Evolutionary conservation across 352 stramenopile genomes (phyloP).

Genomic region (Globisporangium middletonii): DNA sequence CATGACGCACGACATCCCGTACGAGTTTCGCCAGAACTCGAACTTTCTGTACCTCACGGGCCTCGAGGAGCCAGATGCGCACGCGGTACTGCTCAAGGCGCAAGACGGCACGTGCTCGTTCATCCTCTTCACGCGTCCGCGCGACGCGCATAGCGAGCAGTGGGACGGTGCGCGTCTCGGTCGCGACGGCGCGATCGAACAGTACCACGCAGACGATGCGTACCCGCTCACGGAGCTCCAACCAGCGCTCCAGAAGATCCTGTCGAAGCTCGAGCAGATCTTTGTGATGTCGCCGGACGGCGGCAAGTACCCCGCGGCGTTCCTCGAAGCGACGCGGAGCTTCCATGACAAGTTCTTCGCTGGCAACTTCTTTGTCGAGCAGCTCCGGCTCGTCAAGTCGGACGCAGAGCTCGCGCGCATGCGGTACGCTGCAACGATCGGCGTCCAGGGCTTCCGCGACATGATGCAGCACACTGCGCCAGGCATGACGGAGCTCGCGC

Average conservation of each 20-base stretch:
- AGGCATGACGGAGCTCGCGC: slow-evolving; percentile 66
- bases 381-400: slow-evolving; percentile 71
- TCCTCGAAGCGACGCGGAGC: slow-evolving; percentile 48
- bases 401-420: slow-evolving; percentile 69
- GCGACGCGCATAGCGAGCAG: slow-evolving; percentile 72
- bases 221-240: slow-evolving; percentile 61
- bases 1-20: slow-evolving; percentile 86
- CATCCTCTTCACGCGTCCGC: slow-evolving; percentile 70
- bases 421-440: slow-evolving; percentile 68
- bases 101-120: slow-evolving; percentile 48
- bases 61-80: slow-evolving; percentile 67
- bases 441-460: slow-evolving; percentile 52
- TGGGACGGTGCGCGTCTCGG: slow-evolving; percentile 74
- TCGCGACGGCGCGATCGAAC: slow-evolving; percentile 48
- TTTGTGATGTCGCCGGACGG: slow-evolving; percentile 64
- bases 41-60: slow-evolving; percentile 86
- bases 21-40: slow-evolving; percentile 81
- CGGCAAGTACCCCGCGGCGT: slow-evolving; percentile 41
- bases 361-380: slow-evolving; percentile 71
- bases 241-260: slow-evolving; percentile 38
- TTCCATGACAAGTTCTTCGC: slow-evolving; percentile 69
- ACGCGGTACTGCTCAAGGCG: slow-evolving; percentile 74
- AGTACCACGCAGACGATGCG: slow-evolving; percentile 59
- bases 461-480: slow-evolving; percentile 67
- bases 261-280: slow-evolving; percentile 53